phyloP scores from a whole-genome alignment of 2,329 filamentous ascomycete genomes.

The Aureobasidium sp. region DNA sequence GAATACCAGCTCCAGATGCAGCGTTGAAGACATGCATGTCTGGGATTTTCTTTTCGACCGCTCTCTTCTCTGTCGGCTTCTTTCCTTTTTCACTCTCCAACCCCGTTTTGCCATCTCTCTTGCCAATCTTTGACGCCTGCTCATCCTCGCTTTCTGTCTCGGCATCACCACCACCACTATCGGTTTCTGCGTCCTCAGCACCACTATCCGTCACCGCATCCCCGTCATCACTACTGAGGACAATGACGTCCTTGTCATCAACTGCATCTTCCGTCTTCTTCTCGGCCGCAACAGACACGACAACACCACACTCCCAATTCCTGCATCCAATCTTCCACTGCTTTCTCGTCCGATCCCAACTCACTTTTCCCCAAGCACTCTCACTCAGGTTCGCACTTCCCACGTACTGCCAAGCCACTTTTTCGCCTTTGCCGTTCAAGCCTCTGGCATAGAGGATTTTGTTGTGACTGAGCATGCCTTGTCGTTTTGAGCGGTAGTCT shows the following conservation, averaged over 20 bases:
- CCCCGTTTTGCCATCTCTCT: slow-evolving; percentile 16
- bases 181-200: neutral
- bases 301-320: slow-evolving; percentile 94
- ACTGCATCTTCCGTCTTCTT: neutral
- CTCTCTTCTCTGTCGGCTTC: slow-evolving; percentile 6
- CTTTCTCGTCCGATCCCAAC: slow-evolving; percentile 57
- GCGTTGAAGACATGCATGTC: slow-evolving; percentile 46
- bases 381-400: slow-evolving; percentile 91
- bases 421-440: slow-evolving; percentile 36
- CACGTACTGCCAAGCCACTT: slow-evolving; percentile 69
- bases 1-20: slow-evolving; percentile 83
- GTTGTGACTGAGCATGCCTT: slow-evolving; percentile 76
- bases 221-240: neutral
- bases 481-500: slow-evolving; percentile 65
- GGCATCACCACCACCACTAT: slow-evolving; percentile 16
- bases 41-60: neutral
- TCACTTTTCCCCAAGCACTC: slow-evolving; percentile 82
- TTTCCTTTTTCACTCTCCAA: too few species aligned
- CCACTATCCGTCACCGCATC: neutral
- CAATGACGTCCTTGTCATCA: neutral
- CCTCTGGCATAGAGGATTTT: slow-evolving; percentile 49
- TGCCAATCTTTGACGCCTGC: neutral
- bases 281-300: slow-evolving; percentile 52
- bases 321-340: slow-evolving; percentile 70
- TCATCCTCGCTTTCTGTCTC: slow-evolving; percentile 16